Evolutionary conservation across 2,329 filamentous ascomycete species (phyloP), one percentile per base, ranked within the genome.

Genomic region (Dendryphion nanum): DNA sequence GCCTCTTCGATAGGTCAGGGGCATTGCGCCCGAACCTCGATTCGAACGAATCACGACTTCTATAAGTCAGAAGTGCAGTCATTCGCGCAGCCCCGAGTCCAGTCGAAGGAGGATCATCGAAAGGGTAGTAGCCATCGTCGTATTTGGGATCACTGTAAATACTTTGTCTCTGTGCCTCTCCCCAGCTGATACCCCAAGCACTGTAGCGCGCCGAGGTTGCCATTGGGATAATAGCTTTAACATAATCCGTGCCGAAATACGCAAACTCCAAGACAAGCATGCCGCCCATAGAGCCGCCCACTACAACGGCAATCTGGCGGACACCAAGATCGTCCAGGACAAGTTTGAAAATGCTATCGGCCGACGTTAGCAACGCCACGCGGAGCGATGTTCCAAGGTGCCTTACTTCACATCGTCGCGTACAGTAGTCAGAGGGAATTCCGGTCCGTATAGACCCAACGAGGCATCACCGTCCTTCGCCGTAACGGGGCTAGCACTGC

Each of bases 121-220:
- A 94, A 1, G 81, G 59, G 63, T 97, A 98, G 69, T 96, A 97
- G 30, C 93, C 93, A 58, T 97, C 90, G 45, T 96, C 89, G 66
- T 98, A 98, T 71, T 96, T 97, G 20, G 93, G 93, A 63, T 98
- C 93, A 26, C 89, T 90, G 69, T 97, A 98, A 63, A 98, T 97
- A 75, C 86, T 90, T 69, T 93, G 87, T 35, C 88, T 77, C 64
- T 94, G 88, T 3, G 87, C 87, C 63, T 93, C 88, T 29, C 86
- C 87, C 88, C 88, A 94, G 67, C 85, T 90, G 57, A 93, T 94
- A 17, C 88, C 85, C 88, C 88, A 94, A 4, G 88, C 88, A 55
- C 86, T 91, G 66, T 93, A 89, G 29, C 84, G 76, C 51, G 85
- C 87, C 6, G 87, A 91, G 5, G 88, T 93, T 16, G 88, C 88